These are phyloP conservation scores for Ochetophila trinervis DNA, from an alignment of 306 rosid species.

Conservation along the genomic window DNA sequence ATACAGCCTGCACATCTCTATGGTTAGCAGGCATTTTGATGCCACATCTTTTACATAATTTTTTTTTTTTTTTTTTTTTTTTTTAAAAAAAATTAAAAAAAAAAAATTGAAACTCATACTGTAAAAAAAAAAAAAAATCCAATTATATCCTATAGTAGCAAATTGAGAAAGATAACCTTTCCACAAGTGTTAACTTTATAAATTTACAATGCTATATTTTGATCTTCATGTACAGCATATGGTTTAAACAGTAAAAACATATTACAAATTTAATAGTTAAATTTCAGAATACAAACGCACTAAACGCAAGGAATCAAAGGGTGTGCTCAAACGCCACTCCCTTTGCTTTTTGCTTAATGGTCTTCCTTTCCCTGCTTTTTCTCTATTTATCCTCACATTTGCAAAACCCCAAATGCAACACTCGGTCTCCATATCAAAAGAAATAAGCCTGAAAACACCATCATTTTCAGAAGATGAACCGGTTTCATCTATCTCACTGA, in stretches of 20 bases:
- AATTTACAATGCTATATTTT: neutral
- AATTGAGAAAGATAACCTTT: neutral
- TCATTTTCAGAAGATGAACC: constrained; percentile 57
- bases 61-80: no score
- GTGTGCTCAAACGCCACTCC: constrained; percentile 72
- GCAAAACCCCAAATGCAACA: constrained; percentile 88
- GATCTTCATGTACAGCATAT: neutral
- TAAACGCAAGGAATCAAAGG: constrained; percentile 65
- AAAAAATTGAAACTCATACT: neutral
- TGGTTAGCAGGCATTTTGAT: no score
- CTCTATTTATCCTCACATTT: constrained; percentile 72
- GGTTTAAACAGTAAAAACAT: neutral
- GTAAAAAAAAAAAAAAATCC: neutral
- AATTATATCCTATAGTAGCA: neutral
- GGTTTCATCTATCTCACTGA: constrained; percentile 29
- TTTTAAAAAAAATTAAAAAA: no score
- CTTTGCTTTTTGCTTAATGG: constrained; percentile 84
- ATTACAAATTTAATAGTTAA: constrained; percentile 24
- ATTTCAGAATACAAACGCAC: constrained; percentile 73
- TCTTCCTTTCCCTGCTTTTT: constrained; percentile 92
- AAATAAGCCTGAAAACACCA: constrained; percentile 74
- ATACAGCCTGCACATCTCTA: no score
- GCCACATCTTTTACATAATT: no score
- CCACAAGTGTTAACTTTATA: neutral
- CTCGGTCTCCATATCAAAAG: constrained; percentile 67